A percentile compares a stretch with the other conserved stretches of the same genome.
phyloP scores from a whole-genome alignment of 2,329 filamentous ascomycete genomes.

The Calonectria montana region DNA sequence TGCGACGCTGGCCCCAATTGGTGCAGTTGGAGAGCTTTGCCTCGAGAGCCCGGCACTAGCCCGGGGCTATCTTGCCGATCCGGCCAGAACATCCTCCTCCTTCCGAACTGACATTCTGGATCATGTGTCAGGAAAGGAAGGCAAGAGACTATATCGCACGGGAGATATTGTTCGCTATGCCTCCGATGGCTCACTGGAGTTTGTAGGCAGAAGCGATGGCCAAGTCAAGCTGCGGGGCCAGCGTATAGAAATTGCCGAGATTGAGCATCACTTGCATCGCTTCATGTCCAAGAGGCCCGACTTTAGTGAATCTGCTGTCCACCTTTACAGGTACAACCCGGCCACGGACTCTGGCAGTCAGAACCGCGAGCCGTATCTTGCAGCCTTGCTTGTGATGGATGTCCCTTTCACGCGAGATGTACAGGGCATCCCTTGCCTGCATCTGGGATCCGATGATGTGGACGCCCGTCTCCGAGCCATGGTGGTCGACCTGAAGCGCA shows the following conservation, averaged over 20 bases:
- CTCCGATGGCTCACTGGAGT: neutral
- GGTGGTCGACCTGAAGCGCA: neutral
- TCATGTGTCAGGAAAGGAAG: neutral
- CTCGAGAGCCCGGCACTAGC: neutral
- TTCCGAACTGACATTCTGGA: neutral
- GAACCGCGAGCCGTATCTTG: neutral
- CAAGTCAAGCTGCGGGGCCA: neutral
- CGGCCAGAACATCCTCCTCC: neutral
- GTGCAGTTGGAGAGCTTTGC: neutral
- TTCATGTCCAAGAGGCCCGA: neutral
- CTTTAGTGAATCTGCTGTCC: neutral
- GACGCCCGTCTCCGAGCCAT: neutral
- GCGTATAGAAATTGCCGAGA: neutral
- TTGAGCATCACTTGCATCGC: neutral
- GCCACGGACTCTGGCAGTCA: neutral
- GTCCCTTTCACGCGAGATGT: neutral
- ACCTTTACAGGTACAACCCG: neutral
- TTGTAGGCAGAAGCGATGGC: neutral
- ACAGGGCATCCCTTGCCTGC: neutral
- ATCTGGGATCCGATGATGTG: neutral
- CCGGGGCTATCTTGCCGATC: neutral
- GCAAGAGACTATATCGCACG: neutral
- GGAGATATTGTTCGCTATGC: neutral
- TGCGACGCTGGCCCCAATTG: neutral
- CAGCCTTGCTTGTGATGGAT: neutral